Evolutionary conservation across 352 stramenopile species (phyloP).

Genomic region (Globisporangium polare): DNA sequence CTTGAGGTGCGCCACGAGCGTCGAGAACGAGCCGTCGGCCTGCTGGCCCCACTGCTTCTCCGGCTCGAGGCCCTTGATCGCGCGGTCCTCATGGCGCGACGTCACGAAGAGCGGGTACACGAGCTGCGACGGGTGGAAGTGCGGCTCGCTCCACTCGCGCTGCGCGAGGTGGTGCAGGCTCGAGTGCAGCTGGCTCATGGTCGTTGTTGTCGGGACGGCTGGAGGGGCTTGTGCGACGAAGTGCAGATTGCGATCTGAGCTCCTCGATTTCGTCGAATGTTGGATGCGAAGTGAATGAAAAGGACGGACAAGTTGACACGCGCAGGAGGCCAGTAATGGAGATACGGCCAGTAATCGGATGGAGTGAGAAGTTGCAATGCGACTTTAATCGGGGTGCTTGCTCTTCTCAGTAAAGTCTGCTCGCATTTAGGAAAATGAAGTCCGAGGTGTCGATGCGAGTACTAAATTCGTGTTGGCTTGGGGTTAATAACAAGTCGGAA

Average conservation of each 20-base stretch:
- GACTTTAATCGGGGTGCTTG: too few species aligned
- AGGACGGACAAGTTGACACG: background rate
- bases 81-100: constrained; percentile 54
- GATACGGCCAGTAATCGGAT: too few species aligned
- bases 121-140: constrained; percentile 86
- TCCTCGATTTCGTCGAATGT: background rate
- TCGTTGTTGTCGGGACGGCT: background rate
- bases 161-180: constrained; percentile 79
- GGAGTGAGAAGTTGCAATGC: too few species aligned
- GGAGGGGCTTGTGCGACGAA: background rate
- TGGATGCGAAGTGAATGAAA: background rate
- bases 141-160: constrained; percentile 83
- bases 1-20: constrained; percentile 72
- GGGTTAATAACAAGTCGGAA: too few species aligned
- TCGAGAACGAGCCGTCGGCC: constrained; percentile 55
- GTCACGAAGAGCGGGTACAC: constrained; percentile 91
- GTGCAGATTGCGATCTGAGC: too few species aligned
- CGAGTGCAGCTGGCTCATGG: constrained; percentile 53
- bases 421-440: too few species aligned
- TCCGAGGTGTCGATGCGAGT: too few species aligned
- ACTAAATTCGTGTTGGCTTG: too few species aligned
- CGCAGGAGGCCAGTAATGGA: background rate
- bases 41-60: constrained; percentile 84
- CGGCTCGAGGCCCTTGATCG: constrained; percentile 76
- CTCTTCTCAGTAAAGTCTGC: too few species aligned